These are phyloP conservation scores for Tuber umbilicatum DNA, from an alignment of 495 filamentous ascomycete species.

Conservation along the genomic window DNA sequence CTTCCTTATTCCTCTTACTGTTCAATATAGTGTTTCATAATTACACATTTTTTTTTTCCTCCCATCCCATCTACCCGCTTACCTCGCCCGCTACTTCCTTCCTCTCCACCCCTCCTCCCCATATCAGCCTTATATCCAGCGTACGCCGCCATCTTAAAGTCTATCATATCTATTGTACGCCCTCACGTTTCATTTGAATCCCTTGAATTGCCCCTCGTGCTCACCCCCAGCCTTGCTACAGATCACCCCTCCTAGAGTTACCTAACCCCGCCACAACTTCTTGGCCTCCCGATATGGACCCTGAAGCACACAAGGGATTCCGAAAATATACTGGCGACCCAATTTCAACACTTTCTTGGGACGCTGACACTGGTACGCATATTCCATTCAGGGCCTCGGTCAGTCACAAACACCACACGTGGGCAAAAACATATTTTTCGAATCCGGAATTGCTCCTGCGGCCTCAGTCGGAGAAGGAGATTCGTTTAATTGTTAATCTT, in stretches of 20 bases:
- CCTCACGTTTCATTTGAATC: neutral
- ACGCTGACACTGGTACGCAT: conserved; percentile 29
- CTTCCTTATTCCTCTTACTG: conserved; percentile 9
- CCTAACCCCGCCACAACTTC: conserved; percentile 4
- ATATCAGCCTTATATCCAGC: neutral
- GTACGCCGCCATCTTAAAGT: conserved; percentile 11
- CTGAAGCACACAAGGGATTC: conserved; percentile 33
- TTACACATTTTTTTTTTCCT: neutral
- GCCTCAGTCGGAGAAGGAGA: conserved; percentile 67
- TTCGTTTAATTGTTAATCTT: conserved; percentile 73
- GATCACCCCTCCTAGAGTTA: neutral
- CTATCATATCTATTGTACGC: neutral
- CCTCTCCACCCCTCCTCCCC: neutral
- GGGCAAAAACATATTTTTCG: conserved; percentile 86
- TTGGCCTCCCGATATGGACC: conserved; percentile 27
- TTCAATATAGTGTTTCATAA: conserved; percentile 7
- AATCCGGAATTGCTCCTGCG: conserved; percentile 83
- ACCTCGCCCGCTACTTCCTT: conserved; percentile 12
- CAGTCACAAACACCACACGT: conserved; percentile 79
- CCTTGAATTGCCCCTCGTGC: conserved; percentile 6
- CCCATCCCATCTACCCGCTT: neutral
- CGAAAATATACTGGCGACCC: conserved; percentile 31
- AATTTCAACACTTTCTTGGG: conserved; percentile 36
- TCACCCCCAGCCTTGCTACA: neutral
- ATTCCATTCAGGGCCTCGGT: conserved; percentile 69